Base-by-base conservation (phyloP, 1,284 basidiomycete genomes). In the Ceratobasidium sp. region DNA sequence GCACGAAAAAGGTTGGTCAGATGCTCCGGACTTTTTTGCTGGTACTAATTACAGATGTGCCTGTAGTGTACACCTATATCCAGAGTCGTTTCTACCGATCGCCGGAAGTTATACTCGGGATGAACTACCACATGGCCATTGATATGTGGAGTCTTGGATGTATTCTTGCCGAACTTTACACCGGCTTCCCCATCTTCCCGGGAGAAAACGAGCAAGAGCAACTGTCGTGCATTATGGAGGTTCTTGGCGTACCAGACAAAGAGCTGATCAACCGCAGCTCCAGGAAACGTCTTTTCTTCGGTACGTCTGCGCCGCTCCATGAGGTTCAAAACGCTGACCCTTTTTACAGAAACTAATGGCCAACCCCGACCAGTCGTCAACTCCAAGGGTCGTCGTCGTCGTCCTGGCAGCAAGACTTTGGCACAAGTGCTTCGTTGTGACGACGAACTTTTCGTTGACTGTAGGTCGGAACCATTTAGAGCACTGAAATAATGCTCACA, bases 191-290 rank as follows among this genome's bases (percentile, higher is more conserved):
- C 0, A 96, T 99, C 78, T 99, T 99, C 83, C 97, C 97, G 0
- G 97, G 97, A n/a, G 97, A 98, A 82, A 97, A 97, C 79, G 97
- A 99, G 81, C 96, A 98, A 82, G 97, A 99, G 80, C 97, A 99
- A 79, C 83, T 99, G 74, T 93, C 96, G 4, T 99, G 97, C 80
- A 99, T 99, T 81, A 99, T 99, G 97, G 97, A 99, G 81, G 92
- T 99, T 6, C 88, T 99, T 50, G 97, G 97, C 14, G 84, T 96
- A 39, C 97, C 97, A 0, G 97, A 99, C 76, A 93, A 93, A 80
- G 94, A 98, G 76, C 89, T 98, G 76, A 85, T 99, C 76, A 97
- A 98, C 79, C 90, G 92, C 73, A 97, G 96, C 78, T 94, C 94
- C 32, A 88, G 97, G 72, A 93, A 94, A 80, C 93, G 97, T 78